phyloP scores from a whole-genome alignment of 305 asterid genomes.

The Euphrasia arctica region DNA sequence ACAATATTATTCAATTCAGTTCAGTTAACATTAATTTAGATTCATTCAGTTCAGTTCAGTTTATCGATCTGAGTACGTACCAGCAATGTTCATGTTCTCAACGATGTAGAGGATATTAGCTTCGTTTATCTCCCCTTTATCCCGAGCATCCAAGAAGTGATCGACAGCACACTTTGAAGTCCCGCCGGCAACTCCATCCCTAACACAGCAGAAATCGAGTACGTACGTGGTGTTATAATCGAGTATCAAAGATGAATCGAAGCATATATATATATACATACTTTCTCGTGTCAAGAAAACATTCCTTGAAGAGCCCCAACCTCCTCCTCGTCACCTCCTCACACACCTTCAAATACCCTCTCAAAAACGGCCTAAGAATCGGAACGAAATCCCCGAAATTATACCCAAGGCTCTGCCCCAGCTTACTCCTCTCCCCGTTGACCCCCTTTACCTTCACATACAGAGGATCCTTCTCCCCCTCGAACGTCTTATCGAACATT shows the following conservation, averaged over 20 bases:
- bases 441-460: constrained; percentile 38
- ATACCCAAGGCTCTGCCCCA: constrained; percentile 55
- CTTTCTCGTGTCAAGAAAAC: constrained; percentile 48
- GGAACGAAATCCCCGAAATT: constrained; percentile 62
- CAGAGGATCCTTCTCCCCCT: constrained; percentile 50
- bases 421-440: constrained; percentile 52
- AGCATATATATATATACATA: no score
- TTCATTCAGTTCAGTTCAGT: no score
- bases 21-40: no score
- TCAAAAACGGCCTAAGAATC: constrained; percentile 48
- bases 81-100: constrained; percentile 68
- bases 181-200: no score
- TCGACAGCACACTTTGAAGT: no score
- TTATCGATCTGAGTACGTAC: no score
- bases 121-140: constrained; percentile 64
- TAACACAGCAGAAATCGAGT: no score
- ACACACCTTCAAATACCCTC: no score
- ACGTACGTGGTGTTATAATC: no score
- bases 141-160: constrained; percentile 55
- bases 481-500: constrained; percentile 50
- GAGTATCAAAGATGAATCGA: no score
- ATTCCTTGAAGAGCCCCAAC: constrained; percentile 42
- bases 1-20: no score
- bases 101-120: constrained; percentile 65
- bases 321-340: constrained; percentile 20